Evolutionary conservation across 805 yeast genomes (phyloP), one percentile per base, ranked within the genome.

Genomic region (Metschnikowia drakensbergensis): DNA sequence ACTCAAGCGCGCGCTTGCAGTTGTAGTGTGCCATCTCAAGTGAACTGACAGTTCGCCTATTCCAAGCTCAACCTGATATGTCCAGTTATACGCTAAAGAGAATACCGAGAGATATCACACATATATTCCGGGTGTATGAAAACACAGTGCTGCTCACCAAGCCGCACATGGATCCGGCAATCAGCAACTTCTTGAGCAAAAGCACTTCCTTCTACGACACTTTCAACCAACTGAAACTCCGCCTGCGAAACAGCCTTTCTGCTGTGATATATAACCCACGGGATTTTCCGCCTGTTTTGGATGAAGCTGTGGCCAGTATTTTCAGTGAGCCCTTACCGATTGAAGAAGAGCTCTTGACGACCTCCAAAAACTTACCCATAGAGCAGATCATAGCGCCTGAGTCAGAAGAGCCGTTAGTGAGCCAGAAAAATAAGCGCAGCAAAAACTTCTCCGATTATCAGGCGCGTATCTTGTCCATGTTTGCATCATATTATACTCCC

Each of bases 401-500:
- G 25, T 31, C 31, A 5, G 38, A 45, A 11, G 35, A 28, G 13
- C 47, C 54, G 3, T 23, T 54, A 2, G 46, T 52, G 42, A 53
- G 54, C 28, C 51, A 48, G 11, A 38, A 46, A 31, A 32, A 42
- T 34, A 34, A 35, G 17, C 49, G 57, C 7, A 47, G 57, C n/a
- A 58, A 54, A 26, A 54, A 56, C 29, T 55, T 57, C 37, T 52
- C 64, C 28, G 60, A 60, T 47, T 53, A 50, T 46, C 59, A 59
- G 36, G 68, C 71, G 7, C 55, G 54, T n/a, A 42, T 67, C 13
- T 47, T 63, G 32, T 55, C 62, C 25, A 45, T 53, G 10, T 56
- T 67, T 31, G 67, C 66, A n/a, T 55, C 71, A 1, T 55, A 55
- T 41, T 64, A 52, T 38, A 32, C 40, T 22, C 72, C 72, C 3